These are phyloP conservation scores for Wickerhamomyces sp. DNA, from an alignment of 1,139 yeast genomes.

Conservation along the genomic window DNA sequence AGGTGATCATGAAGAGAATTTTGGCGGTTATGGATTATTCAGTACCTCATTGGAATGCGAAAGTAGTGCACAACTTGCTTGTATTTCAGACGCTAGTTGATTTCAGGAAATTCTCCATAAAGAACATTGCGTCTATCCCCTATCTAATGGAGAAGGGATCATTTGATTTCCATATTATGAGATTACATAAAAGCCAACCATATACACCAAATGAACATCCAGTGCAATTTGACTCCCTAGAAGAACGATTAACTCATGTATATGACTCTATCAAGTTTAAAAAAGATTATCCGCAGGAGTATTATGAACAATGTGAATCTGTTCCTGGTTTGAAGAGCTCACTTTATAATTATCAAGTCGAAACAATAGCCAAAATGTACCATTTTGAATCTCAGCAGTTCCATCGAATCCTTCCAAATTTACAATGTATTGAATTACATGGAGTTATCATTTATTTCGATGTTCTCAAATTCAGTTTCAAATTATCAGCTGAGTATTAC, in stretches of 20 bases:
- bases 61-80: constrained; percentile 1
- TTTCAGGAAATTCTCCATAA: constrained; percentile 10
- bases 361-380: constrained; percentile 56
- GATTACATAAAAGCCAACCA: constrained; percentile 6
- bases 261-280: constrained; percentile 17
- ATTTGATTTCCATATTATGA: constrained; percentile 10
- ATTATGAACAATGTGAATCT: constrained; percentile 20
- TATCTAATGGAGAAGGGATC: constrained; percentile 5
- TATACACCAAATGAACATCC: too few relatives aligned
- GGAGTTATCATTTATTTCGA: constrained; percentile 29
- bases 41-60: constrained; percentile 12
- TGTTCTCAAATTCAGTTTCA: constrained; percentile 28
- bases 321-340: constrained; percentile 47
- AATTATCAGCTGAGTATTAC: constrained; percentile 36
- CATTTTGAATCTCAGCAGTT: constrained; percentile 41
- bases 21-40: constrained; percentile 39
- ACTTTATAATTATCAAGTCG: constrained; percentile 53
- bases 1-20: constrained; percentile 31
- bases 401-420: constrained; percentile 40
- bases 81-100: constrained; percentile 13
- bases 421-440: constrained; percentile 27
- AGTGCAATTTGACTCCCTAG: too few relatives aligned
- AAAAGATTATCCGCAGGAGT: constrained; percentile 18
- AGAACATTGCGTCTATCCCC: constrained; percentile 8
- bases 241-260: constrained; percentile 24